Percentiles rank a stretch among this genome's conserved stretches.
Conservation (phyloP, 2,329 filamentous ascomycete species). For the Didymella pinodella region DNA sequence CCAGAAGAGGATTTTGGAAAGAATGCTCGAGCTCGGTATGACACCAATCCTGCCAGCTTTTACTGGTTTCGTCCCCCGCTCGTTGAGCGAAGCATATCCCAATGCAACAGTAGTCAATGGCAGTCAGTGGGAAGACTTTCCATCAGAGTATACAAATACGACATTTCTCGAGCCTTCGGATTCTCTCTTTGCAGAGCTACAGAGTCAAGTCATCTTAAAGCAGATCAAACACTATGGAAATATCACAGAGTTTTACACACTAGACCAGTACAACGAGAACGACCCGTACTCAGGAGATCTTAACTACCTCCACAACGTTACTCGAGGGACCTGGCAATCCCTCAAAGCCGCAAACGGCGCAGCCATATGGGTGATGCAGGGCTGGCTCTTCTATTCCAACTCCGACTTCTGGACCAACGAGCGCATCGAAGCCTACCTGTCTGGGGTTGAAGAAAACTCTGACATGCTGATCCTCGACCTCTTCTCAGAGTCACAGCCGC, state of each 20-base stretch:
- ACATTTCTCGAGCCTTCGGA: slow-evolving; percentile 60
- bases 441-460: slow-evolving; percentile 53
- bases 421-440: slow-evolving; percentile 59
- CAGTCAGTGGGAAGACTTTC: slow-evolving; percentile 56
- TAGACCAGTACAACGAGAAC: slow-evolving; percentile 65
- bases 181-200: slow-evolving; percentile 46
- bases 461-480: slow-evolving; percentile 63
- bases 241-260: slow-evolving; percentile 58
- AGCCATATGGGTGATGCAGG: slow-evolving; percentile 63
- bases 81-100: slow-evolving; percentile 53
- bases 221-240: slow-evolving; percentile 59
- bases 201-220: slow-evolving; percentile 47
- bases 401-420: slow-evolving; percentile 56
- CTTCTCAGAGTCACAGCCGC: slow-evolving; percentile 59
- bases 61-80: not conserved
- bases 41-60: not conserved
- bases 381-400: slow-evolving; percentile 49
- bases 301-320: slow-evolving; percentile 55
- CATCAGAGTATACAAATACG: slow-evolving; percentile 54
- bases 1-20: not conserved
- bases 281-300: slow-evolving; percentile 57
- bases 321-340: slow-evolving; percentile 55
- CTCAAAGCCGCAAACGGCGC: slow-evolving; percentile 59
- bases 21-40: not conserved
- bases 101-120: slow-evolving; percentile 56